These are phyloP conservation scores for Trichoderma pleuroti DNA, from an alignment of 2,329 filamentous ascomycete species.

Conservation along the genomic window DNA sequence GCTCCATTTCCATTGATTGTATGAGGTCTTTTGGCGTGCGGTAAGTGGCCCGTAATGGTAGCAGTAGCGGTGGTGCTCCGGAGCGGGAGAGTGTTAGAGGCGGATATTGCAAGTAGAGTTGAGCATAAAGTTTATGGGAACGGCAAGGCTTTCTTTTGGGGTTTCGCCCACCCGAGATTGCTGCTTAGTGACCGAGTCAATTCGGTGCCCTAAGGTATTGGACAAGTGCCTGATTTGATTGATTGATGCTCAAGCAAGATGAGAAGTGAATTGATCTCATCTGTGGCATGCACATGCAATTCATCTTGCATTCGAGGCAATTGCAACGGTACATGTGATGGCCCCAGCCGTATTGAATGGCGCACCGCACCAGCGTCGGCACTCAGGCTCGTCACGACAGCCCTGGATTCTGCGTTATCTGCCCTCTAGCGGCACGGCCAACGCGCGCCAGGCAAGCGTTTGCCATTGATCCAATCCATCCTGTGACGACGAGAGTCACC, in stretches of 20 bases:
- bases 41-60: not conserved
- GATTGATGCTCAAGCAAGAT: not conserved
- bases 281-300: not conserved
- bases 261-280: not conserved
- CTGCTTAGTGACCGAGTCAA: not conserved
- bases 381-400: not conserved
- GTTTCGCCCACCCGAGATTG: not conserved
- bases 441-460: not conserved
- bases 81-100: conserved; percentile 10
- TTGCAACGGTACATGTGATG: not conserved
- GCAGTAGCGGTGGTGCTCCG: conserved; percentile 1
- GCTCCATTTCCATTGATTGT: not conserved
- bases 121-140: conserved; percentile 6
- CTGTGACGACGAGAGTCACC: not conserved
- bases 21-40: conserved; percentile 6
- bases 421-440: not conserved
- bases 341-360: not conserved
- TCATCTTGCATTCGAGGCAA: not conserved
- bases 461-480: not conserved
- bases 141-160: not conserved
- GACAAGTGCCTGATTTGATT: not conserved
- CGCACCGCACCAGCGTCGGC: not conserved
- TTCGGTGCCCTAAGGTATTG: not conserved
- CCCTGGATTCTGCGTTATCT: not conserved
- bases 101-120: conserved; percentile 18